Evolutionary conservation across 139 green algal species (phyloP), one percentile per base, ranked within the genome.

Genomic region (Astrephomene gubernaculifera): DNA sequence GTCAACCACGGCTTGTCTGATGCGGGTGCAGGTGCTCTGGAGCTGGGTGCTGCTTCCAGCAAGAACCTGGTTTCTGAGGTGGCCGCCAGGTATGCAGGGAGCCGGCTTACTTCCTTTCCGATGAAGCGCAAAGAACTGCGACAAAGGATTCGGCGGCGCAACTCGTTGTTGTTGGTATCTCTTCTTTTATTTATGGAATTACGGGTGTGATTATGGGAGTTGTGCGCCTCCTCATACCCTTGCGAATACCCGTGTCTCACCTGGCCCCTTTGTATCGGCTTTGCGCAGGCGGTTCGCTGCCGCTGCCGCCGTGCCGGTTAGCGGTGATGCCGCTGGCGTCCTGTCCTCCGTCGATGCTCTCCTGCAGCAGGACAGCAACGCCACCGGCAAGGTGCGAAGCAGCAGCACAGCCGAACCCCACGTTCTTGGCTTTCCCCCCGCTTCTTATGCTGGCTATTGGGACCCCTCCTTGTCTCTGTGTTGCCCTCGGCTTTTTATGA

Each of bases 301-400:
- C 29, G 74, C 74, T n/a, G 57, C 74, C 1, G 35, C 53, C 41
- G 54, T 22, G 25, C 36, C 53, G 1, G 71, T 57, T 5, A 61
- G 33, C 0, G 76, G 76, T 25, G 76, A 83, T 44, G 76, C 76
- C 24, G 61, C 60, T 4, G 76, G 60, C 43, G 76, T 83, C 19
- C 38, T 83, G 39, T 72, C 76, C 3, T 52, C 76, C 14, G 44
- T 83, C 19, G 76, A 83, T 1, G 60, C 76, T 2, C 17, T 72
- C 22, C 29, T 83, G 33, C 2, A 9, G 14, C 76, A 19, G 0
- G 76, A 83, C 35, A 45, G 52, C 60, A 5, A 57, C 1, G 44
- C 76, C n/a, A 36, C 9, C 25, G 54, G 22, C 54, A 82, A 81
- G 73, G 73, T 81, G 22, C 35, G 31, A n/a, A 12, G n/a, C 6